Conservation (phyloP, 176 grass and related monocot species). For the Triticum turgidum region DNA sequence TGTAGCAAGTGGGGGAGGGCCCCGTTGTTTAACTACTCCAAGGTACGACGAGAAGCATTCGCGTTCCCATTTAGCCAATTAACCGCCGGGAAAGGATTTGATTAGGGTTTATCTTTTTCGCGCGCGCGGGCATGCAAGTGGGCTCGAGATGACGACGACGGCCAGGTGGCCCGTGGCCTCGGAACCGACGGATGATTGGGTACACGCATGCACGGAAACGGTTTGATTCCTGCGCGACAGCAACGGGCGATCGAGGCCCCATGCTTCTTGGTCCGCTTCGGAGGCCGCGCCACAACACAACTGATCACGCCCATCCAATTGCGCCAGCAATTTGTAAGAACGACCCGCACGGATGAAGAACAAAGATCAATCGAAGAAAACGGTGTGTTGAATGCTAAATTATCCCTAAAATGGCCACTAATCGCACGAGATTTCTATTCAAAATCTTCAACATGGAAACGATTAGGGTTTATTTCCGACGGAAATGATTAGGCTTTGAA, state of each 20-base stretch:
- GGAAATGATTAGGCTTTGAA: too few species aligned
- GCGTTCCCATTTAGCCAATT: background rate
- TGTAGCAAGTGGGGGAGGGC: too few species aligned
- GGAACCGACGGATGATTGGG: background rate
- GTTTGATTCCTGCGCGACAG: background rate
- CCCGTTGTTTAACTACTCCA: background rate
- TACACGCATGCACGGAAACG: background rate
- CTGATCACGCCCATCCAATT: background rate
- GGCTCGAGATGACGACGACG: background rate
- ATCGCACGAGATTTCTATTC: too few species aligned
- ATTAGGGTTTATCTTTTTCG: background rate
- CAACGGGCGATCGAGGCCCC: background rate
- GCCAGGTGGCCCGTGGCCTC: background rate
- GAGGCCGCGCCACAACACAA: too few species aligned
- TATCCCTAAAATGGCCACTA: too few species aligned
- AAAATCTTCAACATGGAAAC: too few species aligned
- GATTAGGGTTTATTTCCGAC: too few species aligned
- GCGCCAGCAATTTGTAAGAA: background rate
- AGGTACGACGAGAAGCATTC: background rate
- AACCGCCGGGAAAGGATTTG: background rate
- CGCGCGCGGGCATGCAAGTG: background rate
- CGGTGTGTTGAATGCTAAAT: too few species aligned
- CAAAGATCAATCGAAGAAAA: too few species aligned
- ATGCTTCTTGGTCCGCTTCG: background rate
- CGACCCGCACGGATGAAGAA: too few species aligned